Base-by-base conservation (phyloP, 257 asterid genomes). In the Scutellaria barbata region DNA sequence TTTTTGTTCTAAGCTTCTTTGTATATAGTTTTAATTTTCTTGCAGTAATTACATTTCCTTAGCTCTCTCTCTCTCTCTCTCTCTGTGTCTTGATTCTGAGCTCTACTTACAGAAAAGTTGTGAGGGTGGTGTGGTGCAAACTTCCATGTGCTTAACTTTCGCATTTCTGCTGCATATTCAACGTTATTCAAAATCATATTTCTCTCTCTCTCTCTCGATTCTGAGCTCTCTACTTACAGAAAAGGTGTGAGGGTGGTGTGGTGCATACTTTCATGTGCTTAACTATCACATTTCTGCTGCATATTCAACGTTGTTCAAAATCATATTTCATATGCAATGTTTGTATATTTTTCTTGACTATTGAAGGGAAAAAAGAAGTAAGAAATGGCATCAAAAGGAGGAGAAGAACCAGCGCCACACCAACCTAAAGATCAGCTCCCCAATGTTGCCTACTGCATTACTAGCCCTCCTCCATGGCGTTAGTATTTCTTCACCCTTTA, bases 401-500 rank as follows among this genome's bases (percentile, higher is more conserved):
- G 47, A 61, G 97, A 82, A 45, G 97, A 89, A 40, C 97, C 96
- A 46, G 71, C 92, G 20, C 72, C 95, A 17, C 96, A 92, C 20
- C 90, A 80, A 43, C 95, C 94, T 10, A 89, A 92, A 68, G 97
- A 91, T 75, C 96, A 91, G 81, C 96, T 91, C 79, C 92, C 93
- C 20, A 76, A 78, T 82, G 96, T 91, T 82, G 84, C 90, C 48
- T 91, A 82, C 87, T 91, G 97, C 97, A 91, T 91, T 69, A 86
- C 93, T n/a, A 91, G 97, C 76, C 95, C 95, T 76, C 97, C 96
- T 74, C 96, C 96, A 63, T 91, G 97, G 97, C 96, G 97, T 91
- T 52, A 87, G 95, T 89, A 18, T 66, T 66, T 66, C 3, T 41
- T 18, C 4, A 22, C 10, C 30, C 3, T 25, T n/a, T n/a, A n/a